Evolutionary conservation across 2,329 filamentous ascomycete species (phyloP).

Genomic region (Fusarium xyrophilum): DNA sequence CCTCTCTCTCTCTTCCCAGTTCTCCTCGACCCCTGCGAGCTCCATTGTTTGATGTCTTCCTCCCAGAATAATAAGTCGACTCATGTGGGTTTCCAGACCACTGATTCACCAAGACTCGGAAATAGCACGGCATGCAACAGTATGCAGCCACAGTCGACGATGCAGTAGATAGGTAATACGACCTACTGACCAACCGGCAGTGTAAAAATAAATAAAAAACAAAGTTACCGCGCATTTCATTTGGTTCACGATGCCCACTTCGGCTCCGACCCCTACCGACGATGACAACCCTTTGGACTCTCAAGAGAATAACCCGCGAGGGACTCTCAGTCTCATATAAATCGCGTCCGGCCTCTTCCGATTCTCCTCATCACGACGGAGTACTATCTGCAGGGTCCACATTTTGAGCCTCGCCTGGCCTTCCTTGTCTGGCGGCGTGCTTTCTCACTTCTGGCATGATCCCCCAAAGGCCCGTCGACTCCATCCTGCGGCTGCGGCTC

Average conservation of each 20-base stretch:
- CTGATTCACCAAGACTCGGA: conserved; percentile 33
- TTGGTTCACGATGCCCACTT: conserved; percentile 21
- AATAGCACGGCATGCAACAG: conserved; percentile 30
- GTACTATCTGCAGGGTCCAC: conserved; percentile 17
- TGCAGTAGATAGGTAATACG: not conserved
- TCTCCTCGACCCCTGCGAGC: not conserved
- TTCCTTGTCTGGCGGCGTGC: conserved; percentile 14
- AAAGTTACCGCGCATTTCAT: conserved; percentile 20
- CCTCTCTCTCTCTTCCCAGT: conserved; percentile 26
- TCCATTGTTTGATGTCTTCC: conserved; percentile 29
- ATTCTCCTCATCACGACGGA: conserved; percentile 1
- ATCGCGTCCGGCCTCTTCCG: conserved; percentile 35
- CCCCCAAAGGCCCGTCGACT: not conserved
- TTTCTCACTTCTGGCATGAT: conserved; percentile 33
- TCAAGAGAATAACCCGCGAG: conserved; percentile 25
- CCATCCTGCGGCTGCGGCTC: conserved; percentile 21
- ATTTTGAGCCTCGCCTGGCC: conserved; percentile 4
- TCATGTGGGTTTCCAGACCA: conserved; percentile 14
- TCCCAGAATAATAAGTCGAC: conserved; percentile 16
- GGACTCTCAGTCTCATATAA: not conserved
- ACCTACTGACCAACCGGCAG: not conserved
- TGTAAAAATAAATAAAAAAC: not conserved
- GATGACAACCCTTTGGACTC: not conserved
- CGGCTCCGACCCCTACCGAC: conserved; percentile 26
- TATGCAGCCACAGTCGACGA: conserved; percentile 12